Conservation (phyloP, 1,284 basidiomycete species). For the Ceratobasidium papillatum region DNA sequence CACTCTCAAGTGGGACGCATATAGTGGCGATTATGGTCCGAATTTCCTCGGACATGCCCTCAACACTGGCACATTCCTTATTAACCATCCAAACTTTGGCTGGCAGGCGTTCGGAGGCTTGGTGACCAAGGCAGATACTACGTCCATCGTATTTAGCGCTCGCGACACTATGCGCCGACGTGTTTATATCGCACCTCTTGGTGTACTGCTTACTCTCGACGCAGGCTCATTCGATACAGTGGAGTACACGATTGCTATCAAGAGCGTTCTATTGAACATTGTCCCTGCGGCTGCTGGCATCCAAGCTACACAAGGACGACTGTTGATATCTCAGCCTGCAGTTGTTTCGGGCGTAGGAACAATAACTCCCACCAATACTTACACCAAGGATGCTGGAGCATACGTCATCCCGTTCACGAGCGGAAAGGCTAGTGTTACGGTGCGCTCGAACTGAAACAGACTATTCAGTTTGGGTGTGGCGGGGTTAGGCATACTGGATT, state of each 20-base stretch:
- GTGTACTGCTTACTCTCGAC: conserved; percentile 59
- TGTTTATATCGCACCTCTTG: conserved; percentile 63
- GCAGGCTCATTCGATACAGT: conserved; percentile 65
- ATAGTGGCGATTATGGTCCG: conserved; percentile 68
- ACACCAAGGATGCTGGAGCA: conserved; percentile 60
- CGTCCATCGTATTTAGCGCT: conserved; percentile 58
- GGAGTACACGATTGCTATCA: conserved; percentile 55
- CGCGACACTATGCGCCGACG: conserved; percentile 62
- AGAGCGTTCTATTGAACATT: conserved; percentile 57
- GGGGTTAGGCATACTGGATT: too few relatives aligned
- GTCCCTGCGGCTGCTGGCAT: conserved; percentile 53
- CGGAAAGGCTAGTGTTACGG: conserved; percentile 49
- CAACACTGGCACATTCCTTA: conserved; percentile 63
- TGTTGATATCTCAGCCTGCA: conserved; percentile 61
- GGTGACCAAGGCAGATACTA: conserved; percentile 54
- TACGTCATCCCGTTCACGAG: conserved; percentile 57
- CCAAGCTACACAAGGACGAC: conserved; percentile 58
- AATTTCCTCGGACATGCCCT: conserved; percentile 66
- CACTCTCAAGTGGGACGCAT: conserved; percentile 66
- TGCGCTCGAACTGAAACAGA: conserved; percentile 46
- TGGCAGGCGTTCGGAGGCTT: conserved; percentile 69
- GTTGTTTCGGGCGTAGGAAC: conserved; percentile 54
- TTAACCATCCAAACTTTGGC: conserved; percentile 66
- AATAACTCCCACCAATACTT: conserved; percentile 55
- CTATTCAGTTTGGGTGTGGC: background rate